Evolutionary conservation across 2,329 filamentous ascomycete genomes (phyloP).

Genomic region (Daldinia sp.): DNA sequence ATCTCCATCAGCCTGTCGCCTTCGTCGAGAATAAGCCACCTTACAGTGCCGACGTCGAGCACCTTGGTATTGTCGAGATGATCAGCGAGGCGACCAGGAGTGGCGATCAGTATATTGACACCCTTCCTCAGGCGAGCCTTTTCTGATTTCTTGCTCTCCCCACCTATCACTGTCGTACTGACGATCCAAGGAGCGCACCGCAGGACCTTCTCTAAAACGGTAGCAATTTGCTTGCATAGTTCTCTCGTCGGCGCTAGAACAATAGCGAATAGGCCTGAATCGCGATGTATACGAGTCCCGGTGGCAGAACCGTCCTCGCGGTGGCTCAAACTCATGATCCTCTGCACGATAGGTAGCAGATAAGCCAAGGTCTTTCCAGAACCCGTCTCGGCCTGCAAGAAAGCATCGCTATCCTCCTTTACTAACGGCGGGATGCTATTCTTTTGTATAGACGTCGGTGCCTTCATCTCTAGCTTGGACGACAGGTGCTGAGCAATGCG

Average conservation of each 20-base stretch:
- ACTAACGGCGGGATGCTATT: conserved; percentile 84
- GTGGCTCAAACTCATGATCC: conserved; percentile 79
- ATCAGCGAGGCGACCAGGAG: conserved; percentile 88
- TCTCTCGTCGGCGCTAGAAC: conserved; percentile 94
- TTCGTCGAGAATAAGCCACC: conserved; percentile 95
- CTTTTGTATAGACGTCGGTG: conserved; percentile 94
- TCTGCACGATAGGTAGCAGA: conserved; percentile 87
- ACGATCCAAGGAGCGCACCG: conserved; percentile 95
- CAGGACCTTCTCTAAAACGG: conserved; percentile 84
- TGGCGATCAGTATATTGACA: conserved; percentile 94
- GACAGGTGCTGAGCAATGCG: conserved; percentile 83
- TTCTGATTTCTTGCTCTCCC: conserved; percentile 78
- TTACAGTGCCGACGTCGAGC: conserved; percentile 84
- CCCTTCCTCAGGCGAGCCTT: conserved; percentile 95
- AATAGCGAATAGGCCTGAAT: conserved; percentile 91
- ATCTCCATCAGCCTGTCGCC: conserved; percentile 98
- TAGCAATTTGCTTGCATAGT: conserved; percentile 90
- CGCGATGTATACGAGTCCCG: conserved; percentile 73
- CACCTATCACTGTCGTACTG: conserved; percentile 80
- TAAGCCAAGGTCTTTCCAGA: conserved; percentile 99
- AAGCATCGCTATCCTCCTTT: conserved; percentile 85
- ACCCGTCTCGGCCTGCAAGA: conserved; percentile 95
- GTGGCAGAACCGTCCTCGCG: conserved; percentile 54
- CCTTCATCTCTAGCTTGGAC: conserved; percentile 85
- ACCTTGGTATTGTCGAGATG: conserved; percentile 93